Percentiles rank a stretch among this genome's conserved stretches.
Conservation (phyloP, 768 basidiomycete genomes). For the Lepiota venenata region DNA sequence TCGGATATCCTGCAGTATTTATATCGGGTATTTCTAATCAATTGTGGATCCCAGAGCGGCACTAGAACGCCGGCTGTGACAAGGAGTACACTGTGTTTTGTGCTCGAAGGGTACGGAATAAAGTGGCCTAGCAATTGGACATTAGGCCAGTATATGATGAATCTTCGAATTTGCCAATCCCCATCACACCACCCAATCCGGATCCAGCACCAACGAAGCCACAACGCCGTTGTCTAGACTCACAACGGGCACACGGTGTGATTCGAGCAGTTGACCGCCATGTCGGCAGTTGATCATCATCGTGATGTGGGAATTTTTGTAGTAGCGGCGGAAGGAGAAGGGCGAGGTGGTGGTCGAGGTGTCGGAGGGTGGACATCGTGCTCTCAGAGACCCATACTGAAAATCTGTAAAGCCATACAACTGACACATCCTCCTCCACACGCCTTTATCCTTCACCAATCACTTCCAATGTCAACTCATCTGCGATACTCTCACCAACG, state of each 20-base stretch:
- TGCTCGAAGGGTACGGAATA: too few relatives aligned
- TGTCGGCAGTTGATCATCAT: conserved; percentile 80
- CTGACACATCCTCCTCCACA: conserved; percentile 79
- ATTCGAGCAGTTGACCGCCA: conserved; percentile 66
- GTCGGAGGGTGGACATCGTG: too few relatives aligned
- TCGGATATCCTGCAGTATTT: too few relatives aligned
- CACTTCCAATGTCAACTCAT: conserved; percentile 73
- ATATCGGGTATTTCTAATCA: too few relatives aligned
- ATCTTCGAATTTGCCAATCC: conserved; percentile 85
- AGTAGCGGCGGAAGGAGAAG: conserved; percentile 67
- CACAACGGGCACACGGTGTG: conserved; percentile 49
- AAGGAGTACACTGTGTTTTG: too few relatives aligned
- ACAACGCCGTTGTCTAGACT: conserved; percentile 62
- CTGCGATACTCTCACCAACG: conserved; percentile 62
- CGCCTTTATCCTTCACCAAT: conserved; percentile 68
- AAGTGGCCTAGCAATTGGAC: too few relatives aligned
- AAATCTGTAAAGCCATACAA: conserved; percentile 44
- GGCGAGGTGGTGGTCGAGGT: too few relatives aligned
- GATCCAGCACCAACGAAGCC: conserved; percentile 83
- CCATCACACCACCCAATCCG: conserved; percentile 80
- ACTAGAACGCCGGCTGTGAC: too few relatives aligned
- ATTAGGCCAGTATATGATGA: too few relatives aligned
- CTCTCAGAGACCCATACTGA: not conserved
- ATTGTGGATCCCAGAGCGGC: too few relatives aligned
- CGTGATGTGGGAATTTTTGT: conserved; percentile 69